Conservation (phyloP, 2,329 filamentous ascomycete species). For the Alternaria novae-zelandiae region DNA sequence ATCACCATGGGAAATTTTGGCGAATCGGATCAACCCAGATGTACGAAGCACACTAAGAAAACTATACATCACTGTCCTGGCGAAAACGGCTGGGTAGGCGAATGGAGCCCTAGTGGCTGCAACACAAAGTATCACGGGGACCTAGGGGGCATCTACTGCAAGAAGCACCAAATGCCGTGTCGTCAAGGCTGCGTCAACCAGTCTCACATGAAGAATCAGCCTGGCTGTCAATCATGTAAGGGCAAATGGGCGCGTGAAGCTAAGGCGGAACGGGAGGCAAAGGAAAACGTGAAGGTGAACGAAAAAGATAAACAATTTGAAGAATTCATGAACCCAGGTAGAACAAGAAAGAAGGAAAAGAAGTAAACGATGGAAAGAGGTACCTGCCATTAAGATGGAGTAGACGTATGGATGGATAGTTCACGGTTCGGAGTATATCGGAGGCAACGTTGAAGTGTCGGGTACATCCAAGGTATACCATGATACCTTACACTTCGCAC, state of each 20-base stretch:
- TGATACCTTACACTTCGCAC: too few relatives aligned
- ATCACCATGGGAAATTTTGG: not conserved
- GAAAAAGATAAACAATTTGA: not conserved
- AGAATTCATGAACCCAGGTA: not conserved
- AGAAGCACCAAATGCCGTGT: constrained; percentile 1
- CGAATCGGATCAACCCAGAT: too few relatives aligned
- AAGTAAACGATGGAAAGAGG: not conserved
- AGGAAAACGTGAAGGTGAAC: not conserved
- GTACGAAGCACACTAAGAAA: not conserved
- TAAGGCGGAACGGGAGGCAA: not conserved
- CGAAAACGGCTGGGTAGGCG: not conserved
- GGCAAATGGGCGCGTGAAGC: not conserved
- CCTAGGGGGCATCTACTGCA: not conserved
- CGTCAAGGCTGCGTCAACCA: not conserved
- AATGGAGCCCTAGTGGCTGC: not conserved
- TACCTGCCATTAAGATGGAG: too few relatives aligned
- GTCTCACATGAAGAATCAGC: not conserved
- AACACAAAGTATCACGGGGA: too few relatives aligned
- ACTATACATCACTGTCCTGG: not conserved
- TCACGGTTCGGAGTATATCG: too few relatives aligned
- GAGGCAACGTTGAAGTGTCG: too few relatives aligned
- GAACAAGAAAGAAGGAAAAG: not conserved
- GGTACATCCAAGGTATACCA: too few relatives aligned
- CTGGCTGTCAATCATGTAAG: not conserved
- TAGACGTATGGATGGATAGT: too few relatives aligned